These are phyloP conservation scores for Diaporthe destruens DNA, from an alignment of 2,329 filamentous ascomycete genomes.

Conservation along the genomic window DNA sequence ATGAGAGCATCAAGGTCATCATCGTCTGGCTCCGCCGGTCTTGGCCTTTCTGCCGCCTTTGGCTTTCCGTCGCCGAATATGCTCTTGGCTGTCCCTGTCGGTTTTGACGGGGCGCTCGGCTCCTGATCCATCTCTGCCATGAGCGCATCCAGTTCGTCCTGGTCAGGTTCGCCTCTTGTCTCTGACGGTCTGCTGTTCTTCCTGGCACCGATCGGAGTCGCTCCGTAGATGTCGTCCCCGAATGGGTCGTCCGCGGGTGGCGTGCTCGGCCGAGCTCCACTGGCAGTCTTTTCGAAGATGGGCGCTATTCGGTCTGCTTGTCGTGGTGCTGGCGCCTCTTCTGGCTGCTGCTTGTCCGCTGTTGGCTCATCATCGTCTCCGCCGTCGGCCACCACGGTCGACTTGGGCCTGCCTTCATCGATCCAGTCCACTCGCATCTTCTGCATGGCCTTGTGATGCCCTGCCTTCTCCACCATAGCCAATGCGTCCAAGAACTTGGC, in stretches of 20 bases:
- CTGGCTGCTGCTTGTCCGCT: not conserved
- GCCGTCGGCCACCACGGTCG: conserved; percentile 48
- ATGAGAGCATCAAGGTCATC: conserved; percentile 59
- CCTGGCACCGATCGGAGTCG: conserved; percentile 57
- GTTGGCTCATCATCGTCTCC: conserved; percentile 49
- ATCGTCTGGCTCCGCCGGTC: conserved; percentile 44
- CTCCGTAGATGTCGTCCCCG: conserved; percentile 66
- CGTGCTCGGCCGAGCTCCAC: conserved; percentile 48
- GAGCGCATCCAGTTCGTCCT: conserved; percentile 63
- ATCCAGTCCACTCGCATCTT: conserved; percentile 86
- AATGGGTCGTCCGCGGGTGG: conserved; percentile 55
- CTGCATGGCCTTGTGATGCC: conserved; percentile 84
- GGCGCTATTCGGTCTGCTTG: conserved; percentile 53
- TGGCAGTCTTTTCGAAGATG: conserved; percentile 52
- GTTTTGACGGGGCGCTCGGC: conserved; percentile 36
- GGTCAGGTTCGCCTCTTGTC: conserved; percentile 53
- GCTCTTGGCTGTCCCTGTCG: conserved; percentile 39
- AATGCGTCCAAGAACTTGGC: conserved; percentile 93
- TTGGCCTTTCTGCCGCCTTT: conserved; percentile 22
- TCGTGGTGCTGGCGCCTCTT: conserved; percentile 44
- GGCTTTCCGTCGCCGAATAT: conserved; percentile 40
- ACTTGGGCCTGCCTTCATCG: conserved; percentile 75
- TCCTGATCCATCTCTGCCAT: conserved; percentile 62
- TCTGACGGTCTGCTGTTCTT: conserved; percentile 30
- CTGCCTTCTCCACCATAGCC: conserved; percentile 90